Percentiles rank a stretch among this genome's conserved stretches.
These are phyloP conservation scores for Xylariaceae sp. DNA, from an alignment of 2,329 filamentous ascomycete genomes.

Conservation along the genomic window DNA sequence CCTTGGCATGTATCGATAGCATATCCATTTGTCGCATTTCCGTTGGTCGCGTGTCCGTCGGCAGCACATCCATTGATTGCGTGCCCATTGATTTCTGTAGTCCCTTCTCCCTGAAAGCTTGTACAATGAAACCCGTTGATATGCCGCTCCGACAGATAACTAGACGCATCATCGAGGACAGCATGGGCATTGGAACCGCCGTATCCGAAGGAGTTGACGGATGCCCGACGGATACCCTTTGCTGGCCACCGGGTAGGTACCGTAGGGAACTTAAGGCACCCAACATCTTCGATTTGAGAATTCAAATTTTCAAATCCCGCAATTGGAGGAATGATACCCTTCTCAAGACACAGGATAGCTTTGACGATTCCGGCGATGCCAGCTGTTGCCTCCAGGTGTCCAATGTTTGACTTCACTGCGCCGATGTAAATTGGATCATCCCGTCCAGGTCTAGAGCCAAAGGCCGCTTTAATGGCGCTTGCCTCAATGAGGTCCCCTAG, in stretches of 20 bases:
- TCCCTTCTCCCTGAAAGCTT: too few species aligned
- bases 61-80: neutral
- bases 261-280: neutral
- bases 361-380: slow-evolving; percentile 5
- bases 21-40: neutral
- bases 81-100: neutral
- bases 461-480: neutral
- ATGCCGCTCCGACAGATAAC: slow-evolving; percentile 1
- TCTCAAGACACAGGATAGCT: slow-evolving; percentile 1
- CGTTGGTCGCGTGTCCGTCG: neutral
- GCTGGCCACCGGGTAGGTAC: slow-evolving; percentile 16
- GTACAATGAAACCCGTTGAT: too few species aligned
- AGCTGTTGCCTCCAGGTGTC: slow-evolving; percentile 3
- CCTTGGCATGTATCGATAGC: neutral
- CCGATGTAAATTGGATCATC: slow-evolving; percentile 2
- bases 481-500: slow-evolving; percentile 5
- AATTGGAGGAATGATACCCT: slow-evolving; percentile 1
- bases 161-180: slow-evolving; percentile 9
- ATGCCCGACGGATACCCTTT: slow-evolving; percentile 32
- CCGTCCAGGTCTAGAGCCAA: neutral
- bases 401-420: slow-evolving; percentile 6
- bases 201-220: slow-evolving; percentile 9
- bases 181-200: slow-evolving; percentile 14
- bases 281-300: neutral
- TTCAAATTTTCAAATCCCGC: neutral